These are phyloP conservation scores for Alternaria tenuissima DNA, from an alignment of 2,329 filamentous ascomycete genomes.

Conservation along the genomic window DNA sequence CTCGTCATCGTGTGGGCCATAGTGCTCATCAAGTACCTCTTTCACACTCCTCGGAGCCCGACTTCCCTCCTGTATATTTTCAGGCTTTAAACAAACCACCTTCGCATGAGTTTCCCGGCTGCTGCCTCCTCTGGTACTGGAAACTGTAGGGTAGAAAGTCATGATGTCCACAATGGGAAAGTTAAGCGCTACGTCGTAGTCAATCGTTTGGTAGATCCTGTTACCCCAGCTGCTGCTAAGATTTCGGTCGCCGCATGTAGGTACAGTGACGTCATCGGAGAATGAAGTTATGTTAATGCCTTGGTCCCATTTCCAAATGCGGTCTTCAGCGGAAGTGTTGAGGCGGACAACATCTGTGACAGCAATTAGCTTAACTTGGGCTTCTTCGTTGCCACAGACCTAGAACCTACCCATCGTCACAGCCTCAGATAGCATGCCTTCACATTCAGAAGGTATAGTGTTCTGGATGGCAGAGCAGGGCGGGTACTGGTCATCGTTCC, in stretches of 20 bases:
- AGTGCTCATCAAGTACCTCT: conserved; percentile 3
- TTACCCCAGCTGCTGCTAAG: neutral
- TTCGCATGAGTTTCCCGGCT: neutral
- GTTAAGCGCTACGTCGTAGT: neutral
- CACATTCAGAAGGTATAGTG: neutral
- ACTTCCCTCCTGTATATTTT: neutral
- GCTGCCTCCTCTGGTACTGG: neutral
- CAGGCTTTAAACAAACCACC: conserved; percentile 1
- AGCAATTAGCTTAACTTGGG: neutral
- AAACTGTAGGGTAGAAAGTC: neutral
- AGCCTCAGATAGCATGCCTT: neutral
- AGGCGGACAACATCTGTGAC: neutral
- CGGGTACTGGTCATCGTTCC: neutral
- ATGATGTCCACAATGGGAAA: conserved; percentile 1
- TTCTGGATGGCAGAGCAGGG: neutral
- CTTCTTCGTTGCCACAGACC: neutral
- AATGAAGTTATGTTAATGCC: neutral
- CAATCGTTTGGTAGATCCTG: neutral
- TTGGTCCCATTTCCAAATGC: neutral
- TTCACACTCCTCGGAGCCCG: neutral
- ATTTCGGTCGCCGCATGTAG: neutral
- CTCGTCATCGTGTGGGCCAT: neutral
- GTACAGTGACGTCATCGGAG: neutral
- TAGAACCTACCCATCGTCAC: neutral
- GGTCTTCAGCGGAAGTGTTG: neutral